Evolutionary conservation across 2,329 filamentous ascomycete species (phyloP).

Genomic region (Alternaria longipes): DNA sequence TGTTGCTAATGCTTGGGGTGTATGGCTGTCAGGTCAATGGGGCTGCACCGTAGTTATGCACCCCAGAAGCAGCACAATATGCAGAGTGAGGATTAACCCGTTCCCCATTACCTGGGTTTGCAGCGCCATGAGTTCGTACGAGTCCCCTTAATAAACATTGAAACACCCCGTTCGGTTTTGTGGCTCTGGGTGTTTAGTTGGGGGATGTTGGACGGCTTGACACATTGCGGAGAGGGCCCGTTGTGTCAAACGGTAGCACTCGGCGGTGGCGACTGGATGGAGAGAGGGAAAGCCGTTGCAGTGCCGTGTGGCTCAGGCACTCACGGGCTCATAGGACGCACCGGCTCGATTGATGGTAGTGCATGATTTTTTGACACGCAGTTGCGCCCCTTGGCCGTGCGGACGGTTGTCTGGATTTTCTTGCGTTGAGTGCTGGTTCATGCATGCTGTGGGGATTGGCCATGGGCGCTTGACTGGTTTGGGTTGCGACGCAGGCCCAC

Average conservation of each 20-base stretch:
- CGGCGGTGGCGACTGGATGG: slow-evolving; percentile 5
- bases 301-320: slow-evolving; percentile 21
- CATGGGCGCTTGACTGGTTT: slow-evolving; percentile 19
- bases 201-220: slow-evolving; percentile 2
- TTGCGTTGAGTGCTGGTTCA: slow-evolving; percentile 25
- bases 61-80: neutral
- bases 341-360: slow-evolving; percentile 14
- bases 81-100: neutral
- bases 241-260: slow-evolving; percentile 1
- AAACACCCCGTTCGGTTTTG: slow-evolving; percentile 9
- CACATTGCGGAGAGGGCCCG: slow-evolving; percentile 7
- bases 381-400: slow-evolving; percentile 20
- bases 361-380: slow-evolving; percentile 25
- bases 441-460: slow-evolving; percentile 26
- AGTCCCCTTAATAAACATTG: slow-evolving; percentile 15
- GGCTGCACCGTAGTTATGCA: neutral
- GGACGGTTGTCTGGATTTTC: slow-evolving; percentile 6
- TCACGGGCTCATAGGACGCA: slow-evolving; percentile 24
- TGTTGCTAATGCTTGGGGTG: neutral
- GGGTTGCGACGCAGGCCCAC: slow-evolving; percentile 19
- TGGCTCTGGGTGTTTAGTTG: slow-evolving; percentile 22
- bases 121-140: neutral
- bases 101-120: neutral
- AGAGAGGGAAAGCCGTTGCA: slow-evolving; percentile 1
- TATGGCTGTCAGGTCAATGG: neutral